Evolutionary conservation across 2,329 filamentous ascomycete species (phyloP), one percentile per base, ranked within the genome.

Genomic region (Pleochaeta shiraiana): DNA sequence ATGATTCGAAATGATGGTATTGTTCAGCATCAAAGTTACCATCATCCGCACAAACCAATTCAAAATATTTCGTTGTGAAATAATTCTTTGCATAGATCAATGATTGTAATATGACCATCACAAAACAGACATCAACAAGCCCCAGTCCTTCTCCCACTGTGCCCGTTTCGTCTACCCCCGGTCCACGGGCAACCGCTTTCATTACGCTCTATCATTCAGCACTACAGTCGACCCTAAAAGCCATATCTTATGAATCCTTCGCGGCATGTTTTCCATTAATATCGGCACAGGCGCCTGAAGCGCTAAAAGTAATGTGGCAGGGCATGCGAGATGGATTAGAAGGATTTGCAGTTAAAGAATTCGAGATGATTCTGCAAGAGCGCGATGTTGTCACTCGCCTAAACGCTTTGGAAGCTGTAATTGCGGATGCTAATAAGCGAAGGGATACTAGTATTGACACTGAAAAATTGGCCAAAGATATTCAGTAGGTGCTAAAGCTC

Each of bases 251-350:
- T 74, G 76, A 79, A 61, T 82, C 81, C 71, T 80, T 85, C 68
- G 78, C 79, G 1, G 75, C 78, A 1, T 86, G 83, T 73, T 86
- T 83, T 71, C 83, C 83, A 53, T 82, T 79, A 24, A 76, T 84
- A n/a, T 78, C 80, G 21, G 71, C 73, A 45, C 74, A 76, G 66
- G 77, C 81, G 24, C 79, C 79, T 28, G 74, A 73, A 7, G 76
- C 79, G 43, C 75, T 85, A 69, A 75, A 75, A 67, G 77, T 78
- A 67, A 78, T 84, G 47, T 82, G 84, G 74, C 72, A 73, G 64
- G 79, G 81, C 70, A 82, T 85, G 79, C 78, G 83, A 12, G 78
- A 77, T 16, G 76, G 80, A 68, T 71, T 85, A 66, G 75, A 76
- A 26, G 75, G 76, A 67, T 77, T 82, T 66, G 83, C 81, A 68